phyloP scores from a whole-genome alignment of 169 alveolate species.

The Plasmodium sp. region DNA sequence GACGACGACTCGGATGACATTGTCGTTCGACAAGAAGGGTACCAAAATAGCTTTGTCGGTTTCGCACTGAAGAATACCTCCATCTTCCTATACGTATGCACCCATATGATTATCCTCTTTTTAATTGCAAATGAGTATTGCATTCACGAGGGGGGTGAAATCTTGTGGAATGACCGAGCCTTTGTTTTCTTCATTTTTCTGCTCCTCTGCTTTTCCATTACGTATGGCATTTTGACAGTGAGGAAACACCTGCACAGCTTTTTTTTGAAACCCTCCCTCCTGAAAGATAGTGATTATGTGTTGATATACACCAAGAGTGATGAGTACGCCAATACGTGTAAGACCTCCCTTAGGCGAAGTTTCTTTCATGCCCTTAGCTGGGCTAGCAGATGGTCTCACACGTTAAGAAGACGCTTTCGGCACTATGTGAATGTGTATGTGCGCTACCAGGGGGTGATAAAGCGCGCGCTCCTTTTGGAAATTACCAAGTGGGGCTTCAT shows the following conservation, averaged over 20 bases:
- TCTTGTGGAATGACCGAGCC: constrained; percentile 84
- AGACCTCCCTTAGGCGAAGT: background rate
- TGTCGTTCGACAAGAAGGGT: constrained; percentile 63
- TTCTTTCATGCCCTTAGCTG: background rate
- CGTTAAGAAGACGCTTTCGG: background rate
- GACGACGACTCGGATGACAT: constrained; percentile 17
- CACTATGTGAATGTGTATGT: background rate
- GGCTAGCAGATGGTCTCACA: background rate
- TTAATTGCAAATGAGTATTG: constrained; percentile 83
- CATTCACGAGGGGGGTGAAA: constrained; percentile 76
- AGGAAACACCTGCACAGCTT: constrained; percentile 57
- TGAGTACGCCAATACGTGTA: constrained; percentile 15
- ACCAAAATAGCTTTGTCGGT: constrained; percentile 22
- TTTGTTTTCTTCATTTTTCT: constrained; percentile 57
- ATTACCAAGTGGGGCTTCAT: background rate
- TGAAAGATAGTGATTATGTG: constrained; percentile 64
- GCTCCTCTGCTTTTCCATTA: constrained; percentile 29
- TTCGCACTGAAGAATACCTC: constrained; percentile 29
- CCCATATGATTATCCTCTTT: constrained; percentile 78
- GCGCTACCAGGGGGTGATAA: background rate
- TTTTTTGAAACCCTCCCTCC: constrained; percentile 45
- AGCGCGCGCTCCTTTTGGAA: background rate
- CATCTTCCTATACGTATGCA: constrained; percentile 14
- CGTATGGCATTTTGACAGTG: constrained; percentile 50
- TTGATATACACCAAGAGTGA: constrained; percentile 48